phyloP scores from a whole-genome alignment of 768 basidiomycete genomes.

The Boletus sp. region DNA sequence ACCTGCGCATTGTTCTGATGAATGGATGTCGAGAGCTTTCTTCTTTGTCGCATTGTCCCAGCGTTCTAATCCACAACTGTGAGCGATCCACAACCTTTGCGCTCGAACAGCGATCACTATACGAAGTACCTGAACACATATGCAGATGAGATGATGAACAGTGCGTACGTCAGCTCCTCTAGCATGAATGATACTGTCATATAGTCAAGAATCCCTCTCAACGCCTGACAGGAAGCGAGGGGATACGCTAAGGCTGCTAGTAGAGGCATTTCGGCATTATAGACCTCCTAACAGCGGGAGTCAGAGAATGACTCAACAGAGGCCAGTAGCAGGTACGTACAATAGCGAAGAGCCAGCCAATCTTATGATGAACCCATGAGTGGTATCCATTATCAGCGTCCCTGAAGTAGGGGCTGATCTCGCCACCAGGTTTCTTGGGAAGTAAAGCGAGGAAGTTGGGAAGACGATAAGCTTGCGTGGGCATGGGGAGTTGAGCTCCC shows the following conservation, averaged over 20 bases:
- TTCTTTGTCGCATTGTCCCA: constrained; percentile 16
- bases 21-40: constrained; percentile 23
- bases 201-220: constrained; percentile 26
- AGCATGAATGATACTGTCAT: constrained; percentile 33
- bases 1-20: constrained; percentile 26
- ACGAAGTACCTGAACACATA: not conserved
- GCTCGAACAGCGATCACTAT: constrained; percentile 28
- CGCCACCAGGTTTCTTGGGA: constrained; percentile 28
- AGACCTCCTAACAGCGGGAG: constrained; percentile 19
- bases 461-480: constrained; percentile 20
- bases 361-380: constrained; percentile 21
- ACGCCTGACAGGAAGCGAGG: constrained; percentile 17
- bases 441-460: constrained; percentile 25
- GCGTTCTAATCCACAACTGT: constrained; percentile 24
- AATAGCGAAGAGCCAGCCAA: constrained; percentile 24
- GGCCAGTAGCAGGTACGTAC: constrained; percentile 10
- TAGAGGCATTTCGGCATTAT: constrained; percentile 26
- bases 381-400: constrained; percentile 22
- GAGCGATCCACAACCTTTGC: constrained; percentile 13
- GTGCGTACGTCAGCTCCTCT: constrained; percentile 28
- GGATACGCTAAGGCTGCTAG: constrained; percentile 27
- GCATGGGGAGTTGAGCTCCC: constrained; percentile 11
- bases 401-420: constrained; percentile 26
- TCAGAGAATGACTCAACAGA: not conserved
- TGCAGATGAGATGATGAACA: not conserved